Evolutionary conservation across 2,329 filamentous ascomycete species (phyloP), one percentile per base, ranked within the genome.

Genomic region (Graphiopsis chlorocephala): DNA sequence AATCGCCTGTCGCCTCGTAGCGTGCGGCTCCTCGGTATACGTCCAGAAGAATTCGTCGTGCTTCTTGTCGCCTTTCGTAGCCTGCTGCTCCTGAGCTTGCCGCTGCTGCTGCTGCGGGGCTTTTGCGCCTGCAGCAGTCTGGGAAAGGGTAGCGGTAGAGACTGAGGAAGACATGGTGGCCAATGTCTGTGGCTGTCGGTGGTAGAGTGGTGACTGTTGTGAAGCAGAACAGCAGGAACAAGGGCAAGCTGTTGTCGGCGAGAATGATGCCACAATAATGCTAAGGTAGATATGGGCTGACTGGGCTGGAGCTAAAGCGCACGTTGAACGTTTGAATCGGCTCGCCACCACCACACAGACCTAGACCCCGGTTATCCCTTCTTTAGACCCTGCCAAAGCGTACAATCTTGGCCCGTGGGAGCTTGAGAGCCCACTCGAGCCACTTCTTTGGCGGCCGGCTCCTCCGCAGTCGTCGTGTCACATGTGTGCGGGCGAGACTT

Each of bases 21-120:
- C 88, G 79, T 99, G 95, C 67, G 95, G 95, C 80, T 99, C 95
- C 78, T 99, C 95, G 11, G 95, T 97, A 77, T 99, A 98, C 47
- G 95, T 97, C 95, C 96, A 98, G 82, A 96, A 97, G 84, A 98
- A 98, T 77, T 88, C 85, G 68, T 88, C 76, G 48, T 79, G 69
- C 50, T 77, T 74, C 50, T 77, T 74, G 47, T 67, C 42, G 50
- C 26, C 26, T 25, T 23, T n/a, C 23, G 48, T 29, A 14, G 59
- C 28, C 47, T 29, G 31, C 57, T 50, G 57, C 57, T 60, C 48
- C 50, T 42, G 38, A 55, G 48, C 26, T 42, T 60, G 42, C n/a
- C n/a, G n/a, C 57, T 60, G 38, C 50, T 42, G 33, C 53, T 42
- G 26, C 42, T 58, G 42, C 42, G 35, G 31, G 8, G n/a, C 29